These are phyloP conservation scores for Actinidia chinensis DNA, from an alignment of 179 eudicot species.

Conservation along the genomic window DNA sequence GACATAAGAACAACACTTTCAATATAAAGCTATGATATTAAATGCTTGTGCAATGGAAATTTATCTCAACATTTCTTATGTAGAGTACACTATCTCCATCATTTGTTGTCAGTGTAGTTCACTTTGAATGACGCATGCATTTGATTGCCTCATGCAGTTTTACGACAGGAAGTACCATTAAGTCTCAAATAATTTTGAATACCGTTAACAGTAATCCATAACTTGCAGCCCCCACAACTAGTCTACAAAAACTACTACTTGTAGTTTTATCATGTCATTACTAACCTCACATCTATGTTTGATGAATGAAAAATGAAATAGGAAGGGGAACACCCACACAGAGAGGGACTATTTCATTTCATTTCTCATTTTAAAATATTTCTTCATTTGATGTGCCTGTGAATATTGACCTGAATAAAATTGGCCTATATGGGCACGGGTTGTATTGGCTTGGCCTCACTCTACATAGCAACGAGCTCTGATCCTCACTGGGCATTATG, in stretches of 20 bases:
- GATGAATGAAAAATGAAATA: background rate
- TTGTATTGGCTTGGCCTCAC: too few species aligned
- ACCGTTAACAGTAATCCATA: background rate
- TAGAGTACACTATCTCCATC: constrained; percentile 53
- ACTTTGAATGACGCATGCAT: constrained; percentile 56
- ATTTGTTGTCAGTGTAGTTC: constrained; percentile 44
- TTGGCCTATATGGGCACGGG: too few species aligned
- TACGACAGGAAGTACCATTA: background rate
- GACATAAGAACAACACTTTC: background rate
- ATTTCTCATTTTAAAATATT: background rate
- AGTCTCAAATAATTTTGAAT: background rate
- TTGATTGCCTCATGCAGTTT: constrained; percentile 46
- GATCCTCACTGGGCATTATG: too few species aligned
- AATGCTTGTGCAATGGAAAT: constrained; percentile 4
- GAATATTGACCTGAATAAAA: background rate
- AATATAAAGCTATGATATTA: background rate
- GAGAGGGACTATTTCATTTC: background rate
- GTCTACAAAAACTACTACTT: background rate
- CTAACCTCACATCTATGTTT: background rate
- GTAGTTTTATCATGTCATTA: background rate
- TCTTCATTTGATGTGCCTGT: too few species aligned
- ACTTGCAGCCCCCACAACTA: background rate
- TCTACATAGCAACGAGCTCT: too few species aligned
- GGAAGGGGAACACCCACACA: background rate
- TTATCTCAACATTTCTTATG: constrained; percentile 54